These are phyloP conservation scores for Oryza longistaminata DNA, from an alignment of 176 grass and related monocot species.

Conservation along the genomic window DNA sequence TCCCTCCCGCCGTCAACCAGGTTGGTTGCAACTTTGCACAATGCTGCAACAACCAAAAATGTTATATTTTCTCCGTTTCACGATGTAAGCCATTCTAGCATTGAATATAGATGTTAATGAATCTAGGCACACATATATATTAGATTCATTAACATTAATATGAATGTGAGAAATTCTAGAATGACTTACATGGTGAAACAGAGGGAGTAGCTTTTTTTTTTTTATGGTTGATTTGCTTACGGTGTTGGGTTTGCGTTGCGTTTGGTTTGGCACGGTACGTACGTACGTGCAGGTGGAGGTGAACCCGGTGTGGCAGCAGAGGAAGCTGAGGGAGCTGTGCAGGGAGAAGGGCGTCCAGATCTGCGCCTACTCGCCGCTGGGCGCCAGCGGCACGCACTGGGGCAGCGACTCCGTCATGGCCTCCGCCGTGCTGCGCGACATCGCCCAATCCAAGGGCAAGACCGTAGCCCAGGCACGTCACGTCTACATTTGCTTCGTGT, in stretches of 20 bases:
- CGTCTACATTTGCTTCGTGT: neutral
- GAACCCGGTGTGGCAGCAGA: constrained; percentile 77
- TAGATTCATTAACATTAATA: too few relatives aligned
- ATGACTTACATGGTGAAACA: too few relatives aligned
- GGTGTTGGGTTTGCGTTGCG: neutral
- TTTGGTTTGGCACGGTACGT: neutral
- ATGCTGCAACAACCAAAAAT: neutral
- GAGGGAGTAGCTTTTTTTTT: too few relatives aligned
- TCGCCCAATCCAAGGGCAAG: constrained; percentile 58
- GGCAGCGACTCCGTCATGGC: constrained; percentile 65
- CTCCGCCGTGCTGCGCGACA: constrained; percentile 49
- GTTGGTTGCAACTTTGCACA: constrained; percentile 31
- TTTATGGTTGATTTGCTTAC: neutral
- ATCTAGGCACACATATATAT: too few relatives aligned
- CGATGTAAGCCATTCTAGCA: too few relatives aligned
- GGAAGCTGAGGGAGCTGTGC: constrained; percentile 72
- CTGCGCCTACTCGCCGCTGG: constrained; percentile 68
- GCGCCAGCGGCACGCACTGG: constrained; percentile 68
- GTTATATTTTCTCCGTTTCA: neutral
- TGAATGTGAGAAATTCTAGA: too few relatives aligned
- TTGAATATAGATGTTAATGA: too few relatives aligned
- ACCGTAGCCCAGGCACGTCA: constrained; percentile 49
- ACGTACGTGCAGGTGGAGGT: constrained; percentile 62
- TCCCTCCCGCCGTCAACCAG: constrained; percentile 61
- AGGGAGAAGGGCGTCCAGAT: constrained; percentile 56